Evolutionary conservation across 2,329 filamentous ascomycete genomes (phyloP), one percentile per base, ranked within the genome.

Genomic region (Ceratocystis alfenasii): DNA sequence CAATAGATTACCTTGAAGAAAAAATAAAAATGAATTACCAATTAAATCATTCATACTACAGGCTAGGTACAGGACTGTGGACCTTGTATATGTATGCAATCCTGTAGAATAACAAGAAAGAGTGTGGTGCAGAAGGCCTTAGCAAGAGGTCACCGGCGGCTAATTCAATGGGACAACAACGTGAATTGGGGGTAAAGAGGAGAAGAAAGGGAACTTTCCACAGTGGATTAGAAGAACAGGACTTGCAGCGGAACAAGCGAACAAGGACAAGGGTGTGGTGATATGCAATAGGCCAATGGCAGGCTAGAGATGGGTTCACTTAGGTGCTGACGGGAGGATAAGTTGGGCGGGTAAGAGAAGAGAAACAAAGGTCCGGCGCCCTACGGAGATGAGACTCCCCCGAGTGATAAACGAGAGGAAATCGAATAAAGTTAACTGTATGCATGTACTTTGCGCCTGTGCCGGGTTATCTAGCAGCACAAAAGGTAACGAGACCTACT

Each of bases 131-230:
- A 59, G 44, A 61, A 25, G 65, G 65, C 63, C 25, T 44, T 30
- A 64, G 41, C 25, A 64, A 33, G 50, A 20, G 65, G 62, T 20
- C 53, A 36, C 50, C 28, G 65, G 65, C 65, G 65, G 65, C 65
- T 66, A 66, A 65, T 59, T n/a, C 28, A 59, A 36, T 1, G 55
- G 22, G 55, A 59, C 7, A 20, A 36, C 53, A 36, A 59, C 28
- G 15, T 20, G 7, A 59, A 30, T 15, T 30, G 28, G 55, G 28
- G 15, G 30, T 28, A 30, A 7, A 33, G 12, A 33, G n/a, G 53
- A n/a, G 10, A 30, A 57, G 36, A 15, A 41, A 41, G 36, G 12
- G 36, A 41, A 41, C 36, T 41, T 41, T 15, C 36, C 12, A 41
- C 36, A 6, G 30, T 33, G 30, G 30, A 33, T 33, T 33, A 8